A percentile compares a stretch with the other conserved stretches of the same genome.
Conservation (phyloP, 176 grass and related monocot genomes). For the Chloris gayana region DNA sequence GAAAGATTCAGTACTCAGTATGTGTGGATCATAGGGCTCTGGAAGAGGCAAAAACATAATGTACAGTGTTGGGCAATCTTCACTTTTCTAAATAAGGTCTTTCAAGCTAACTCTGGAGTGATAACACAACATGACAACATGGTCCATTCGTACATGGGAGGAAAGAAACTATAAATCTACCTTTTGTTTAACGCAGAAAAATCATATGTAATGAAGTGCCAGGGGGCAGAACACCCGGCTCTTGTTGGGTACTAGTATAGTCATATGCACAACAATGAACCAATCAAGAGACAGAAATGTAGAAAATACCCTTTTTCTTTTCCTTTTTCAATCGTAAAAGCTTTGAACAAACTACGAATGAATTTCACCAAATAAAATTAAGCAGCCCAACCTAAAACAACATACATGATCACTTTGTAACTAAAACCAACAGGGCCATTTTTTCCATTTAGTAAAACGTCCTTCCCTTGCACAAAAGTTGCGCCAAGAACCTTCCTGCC, state of each 20-base stretch:
- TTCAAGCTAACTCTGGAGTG: not conserved
- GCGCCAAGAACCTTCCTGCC: no score
- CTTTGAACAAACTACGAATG: no score
- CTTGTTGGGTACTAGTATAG: not conserved
- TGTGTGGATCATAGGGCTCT: not conserved
- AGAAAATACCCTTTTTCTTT: not conserved
- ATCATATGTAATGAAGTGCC: not conserved
- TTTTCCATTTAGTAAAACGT: no score
- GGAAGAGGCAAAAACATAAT: not conserved
- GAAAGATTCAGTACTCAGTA: conserved; percentile 2
- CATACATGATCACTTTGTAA: no score
- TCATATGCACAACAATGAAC: not conserved
- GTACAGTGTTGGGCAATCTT: not conserved
- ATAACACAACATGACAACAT: not conserved
- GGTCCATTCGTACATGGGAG: not conserved
- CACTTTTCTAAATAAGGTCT: not conserved
- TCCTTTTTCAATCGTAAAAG: no score
- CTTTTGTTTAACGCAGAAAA: not conserved
- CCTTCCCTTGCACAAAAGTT: no score
- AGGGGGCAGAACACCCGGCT: not conserved
- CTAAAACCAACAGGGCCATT: no score
- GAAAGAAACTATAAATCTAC: not conserved
- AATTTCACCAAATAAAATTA: no score
- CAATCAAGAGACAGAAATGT: not conserved
- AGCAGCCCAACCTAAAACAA: no score